Evolutionary conservation across 257 asterid genomes (phyloP).

Genomic region (Solanum chaucha): DNA sequence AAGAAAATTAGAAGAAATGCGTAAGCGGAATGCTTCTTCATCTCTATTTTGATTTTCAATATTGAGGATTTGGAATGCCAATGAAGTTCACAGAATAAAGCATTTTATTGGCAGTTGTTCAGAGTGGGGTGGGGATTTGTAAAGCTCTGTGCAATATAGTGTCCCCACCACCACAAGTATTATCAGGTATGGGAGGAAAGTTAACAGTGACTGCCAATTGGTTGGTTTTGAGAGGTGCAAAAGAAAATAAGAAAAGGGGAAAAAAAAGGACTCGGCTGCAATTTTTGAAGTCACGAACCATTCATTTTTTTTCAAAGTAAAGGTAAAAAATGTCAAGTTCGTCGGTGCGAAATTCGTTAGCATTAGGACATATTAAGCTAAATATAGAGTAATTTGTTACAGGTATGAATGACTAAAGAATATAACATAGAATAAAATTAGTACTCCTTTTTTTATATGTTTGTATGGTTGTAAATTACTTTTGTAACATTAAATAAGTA

Average conservation of each 20-base stretch:
- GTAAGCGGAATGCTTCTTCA: slow-evolving; percentile 31
- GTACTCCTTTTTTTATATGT: too few species aligned
- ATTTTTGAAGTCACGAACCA: not conserved
- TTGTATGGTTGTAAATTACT: too few species aligned
- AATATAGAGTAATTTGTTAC: not conserved
- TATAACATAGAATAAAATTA: not conserved
- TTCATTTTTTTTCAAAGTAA: not conserved
- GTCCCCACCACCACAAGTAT: not conserved
- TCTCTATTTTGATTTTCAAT: not conserved
- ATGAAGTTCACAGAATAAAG: not conserved
- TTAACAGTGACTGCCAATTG: not conserved
- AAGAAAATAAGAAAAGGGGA: not conserved
- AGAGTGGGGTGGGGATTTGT: slow-evolving; percentile 5
- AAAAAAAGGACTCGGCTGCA: not conserved
- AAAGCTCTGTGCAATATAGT: not conserved
- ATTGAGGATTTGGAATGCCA: not conserved
- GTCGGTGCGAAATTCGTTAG: not conserved
- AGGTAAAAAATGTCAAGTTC: not conserved
- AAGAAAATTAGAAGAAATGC: slow-evolving; percentile 22
- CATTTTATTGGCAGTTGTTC: not conserved
- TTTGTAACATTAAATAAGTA: too few species aligned
- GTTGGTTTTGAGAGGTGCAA: not conserved
- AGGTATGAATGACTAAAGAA: not conserved
- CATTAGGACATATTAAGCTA: not conserved
- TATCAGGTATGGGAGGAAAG: not conserved